Percentiles rank a stretch among this genome's conserved stretches.
These are phyloP conservation scores for Vicia sativa DNA, from an alignment of 306 rosid species.

Conservation along the genomic window DNA sequence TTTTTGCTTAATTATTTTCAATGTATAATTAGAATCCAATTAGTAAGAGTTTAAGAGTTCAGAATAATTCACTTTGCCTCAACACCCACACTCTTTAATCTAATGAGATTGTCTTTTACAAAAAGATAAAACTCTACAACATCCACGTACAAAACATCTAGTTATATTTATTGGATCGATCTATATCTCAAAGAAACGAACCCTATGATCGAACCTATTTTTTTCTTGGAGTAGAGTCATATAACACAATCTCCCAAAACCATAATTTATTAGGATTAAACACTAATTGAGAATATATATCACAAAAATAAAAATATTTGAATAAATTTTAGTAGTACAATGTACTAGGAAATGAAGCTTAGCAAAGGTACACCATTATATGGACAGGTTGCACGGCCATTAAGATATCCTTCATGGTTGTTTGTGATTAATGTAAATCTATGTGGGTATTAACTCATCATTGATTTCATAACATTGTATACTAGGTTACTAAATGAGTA, in stretches of 20 bases:
- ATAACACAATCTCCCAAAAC: too few species aligned
- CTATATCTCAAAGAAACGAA: too few species aligned
- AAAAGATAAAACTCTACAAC: too few species aligned
- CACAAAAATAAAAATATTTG: neutral
- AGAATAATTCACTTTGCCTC: too few species aligned
- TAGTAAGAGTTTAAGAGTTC: too few species aligned
- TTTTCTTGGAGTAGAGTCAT: too few species aligned
- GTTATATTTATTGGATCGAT: too few species aligned
- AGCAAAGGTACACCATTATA: neutral
- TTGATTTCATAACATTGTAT: conserved; percentile 19
- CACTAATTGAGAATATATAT: neutral
- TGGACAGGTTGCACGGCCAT: conserved; percentile 10
- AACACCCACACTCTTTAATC: too few species aligned
- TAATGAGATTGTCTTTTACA: too few species aligned
- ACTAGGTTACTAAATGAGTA: conserved; percentile 27
- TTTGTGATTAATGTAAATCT: neutral
- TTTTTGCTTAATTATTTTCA: neutral
- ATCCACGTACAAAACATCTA: too few species aligned
- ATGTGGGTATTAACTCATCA: conserved; percentile 9
- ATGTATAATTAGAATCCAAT: too few species aligned
- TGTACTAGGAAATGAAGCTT: conserved; percentile 1
- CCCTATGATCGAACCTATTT: too few species aligned
- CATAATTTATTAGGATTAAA: neutral
- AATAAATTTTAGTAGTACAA: neutral
- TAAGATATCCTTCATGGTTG: conserved; percentile 3